These are phyloP conservation scores for Jacaranda mimosifolia DNA, from an alignment of 257 asterid genomes.

Conservation along the genomic window DNA sequence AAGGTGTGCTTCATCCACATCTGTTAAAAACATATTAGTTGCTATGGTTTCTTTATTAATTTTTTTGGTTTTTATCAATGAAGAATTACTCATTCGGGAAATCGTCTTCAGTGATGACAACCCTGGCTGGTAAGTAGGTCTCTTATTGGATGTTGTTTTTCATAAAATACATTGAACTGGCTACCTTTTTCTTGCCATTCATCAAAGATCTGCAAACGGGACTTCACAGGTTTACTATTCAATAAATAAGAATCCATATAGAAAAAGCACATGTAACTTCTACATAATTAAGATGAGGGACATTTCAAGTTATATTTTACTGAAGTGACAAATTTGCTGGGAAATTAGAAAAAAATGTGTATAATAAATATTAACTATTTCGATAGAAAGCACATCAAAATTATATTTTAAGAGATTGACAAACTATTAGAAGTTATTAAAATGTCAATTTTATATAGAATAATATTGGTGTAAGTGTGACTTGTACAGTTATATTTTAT, in stretches of 20 bases:
- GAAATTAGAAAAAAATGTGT: too few species aligned
- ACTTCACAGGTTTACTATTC: too few species aligned
- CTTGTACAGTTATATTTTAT: too few species aligned
- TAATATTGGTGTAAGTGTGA: too few species aligned
- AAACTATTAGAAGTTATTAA: too few species aligned
- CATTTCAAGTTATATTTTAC: too few species aligned
- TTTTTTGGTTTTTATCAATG: conserved; percentile 42
- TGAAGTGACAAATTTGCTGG: too few species aligned
- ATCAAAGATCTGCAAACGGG: background rate
- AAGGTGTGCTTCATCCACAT: conserved; percentile 60
- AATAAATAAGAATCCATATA: too few species aligned
- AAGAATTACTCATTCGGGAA: conserved; percentile 88
- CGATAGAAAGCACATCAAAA: too few species aligned
- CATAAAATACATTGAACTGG: conserved; percentile 12
- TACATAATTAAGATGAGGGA: background rate
- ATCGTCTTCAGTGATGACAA: conserved; percentile 86
- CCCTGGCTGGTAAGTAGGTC: conserved; percentile 72
- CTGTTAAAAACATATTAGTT: conserved; percentile 26
- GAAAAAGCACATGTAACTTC: background rate
- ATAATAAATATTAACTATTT: too few species aligned
- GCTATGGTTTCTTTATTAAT: conserved; percentile 34
- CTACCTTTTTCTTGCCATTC: conserved; percentile 13
- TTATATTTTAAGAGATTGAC: too few species aligned
- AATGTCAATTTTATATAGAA: too few species aligned
- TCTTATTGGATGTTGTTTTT: conserved; percentile 35